phyloP scores from a whole-genome alignment of 1,139 yeast species.

The Candida anutae region DNA sequence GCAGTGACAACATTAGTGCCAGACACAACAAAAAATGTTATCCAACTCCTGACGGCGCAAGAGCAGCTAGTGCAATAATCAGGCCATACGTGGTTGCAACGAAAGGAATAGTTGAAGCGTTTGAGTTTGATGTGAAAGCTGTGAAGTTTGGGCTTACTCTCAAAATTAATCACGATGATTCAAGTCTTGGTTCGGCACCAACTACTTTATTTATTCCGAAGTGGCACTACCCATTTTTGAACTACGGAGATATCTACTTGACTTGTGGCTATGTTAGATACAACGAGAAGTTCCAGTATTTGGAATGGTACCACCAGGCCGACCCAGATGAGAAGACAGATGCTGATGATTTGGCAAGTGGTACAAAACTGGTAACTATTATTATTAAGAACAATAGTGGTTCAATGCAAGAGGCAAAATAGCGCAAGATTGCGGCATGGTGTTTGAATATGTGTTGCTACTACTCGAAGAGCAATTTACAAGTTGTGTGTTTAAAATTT shows the following conservation, averaged over 20 bases:
- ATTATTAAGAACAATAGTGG: constrained; percentile 34
- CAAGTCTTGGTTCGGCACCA: constrained; percentile 20
- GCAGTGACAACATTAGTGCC: constrained; percentile 18
- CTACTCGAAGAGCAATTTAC: too few species aligned
- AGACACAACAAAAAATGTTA: constrained; percentile 23
- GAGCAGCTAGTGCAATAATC: constrained; percentile 64
- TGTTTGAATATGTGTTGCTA: too few species aligned
- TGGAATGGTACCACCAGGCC: constrained; percentile 63
- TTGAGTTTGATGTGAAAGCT: constrained; percentile 48
- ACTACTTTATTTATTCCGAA: constrained; percentile 63
- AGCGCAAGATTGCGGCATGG: not conserved
- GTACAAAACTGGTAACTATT: constrained; percentile 20
- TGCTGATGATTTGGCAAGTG: constrained; percentile 2
- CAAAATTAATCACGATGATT: constrained; percentile 12
- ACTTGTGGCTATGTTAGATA: constrained; percentile 52
- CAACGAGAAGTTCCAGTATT: constrained; percentile 42
- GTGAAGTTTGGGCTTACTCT: constrained; percentile 44
- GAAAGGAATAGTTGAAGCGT: constrained; percentile 41
- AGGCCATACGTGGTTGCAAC: constrained; percentile 66
- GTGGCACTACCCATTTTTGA: constrained; percentile 53
- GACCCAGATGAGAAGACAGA: constrained; percentile 2
- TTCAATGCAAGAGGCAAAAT: constrained; percentile 9
- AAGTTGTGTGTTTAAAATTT: too few species aligned
- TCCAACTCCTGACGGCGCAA: constrained; percentile 50
- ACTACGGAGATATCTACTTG: constrained; percentile 34